phyloP scores from a whole-genome alignment of 805 yeast species.

The Cephaloascus albidus region DNA sequence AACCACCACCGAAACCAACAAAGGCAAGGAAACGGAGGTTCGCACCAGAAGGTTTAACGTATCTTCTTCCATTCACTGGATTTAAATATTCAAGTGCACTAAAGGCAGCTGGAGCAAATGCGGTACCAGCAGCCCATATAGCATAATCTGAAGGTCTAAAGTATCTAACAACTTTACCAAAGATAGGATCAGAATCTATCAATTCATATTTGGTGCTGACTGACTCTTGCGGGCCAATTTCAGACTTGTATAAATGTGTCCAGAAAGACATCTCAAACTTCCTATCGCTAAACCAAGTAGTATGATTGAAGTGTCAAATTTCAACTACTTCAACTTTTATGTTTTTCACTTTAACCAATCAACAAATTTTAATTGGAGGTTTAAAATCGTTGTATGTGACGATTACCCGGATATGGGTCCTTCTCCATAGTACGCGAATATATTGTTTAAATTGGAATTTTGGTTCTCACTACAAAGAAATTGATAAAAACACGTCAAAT shows the following conservation, averaged over 20 bases:
- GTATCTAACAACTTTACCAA: constrained; percentile 61
- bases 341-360: neutral
- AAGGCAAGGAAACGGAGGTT: constrained; percentile 52
- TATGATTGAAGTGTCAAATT: too few relatives aligned
- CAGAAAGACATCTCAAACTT: neutral
- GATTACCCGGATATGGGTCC: too few relatives aligned
- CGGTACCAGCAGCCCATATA: constrained; percentile 36
- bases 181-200: constrained; percentile 76
- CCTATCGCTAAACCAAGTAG: too few relatives aligned
- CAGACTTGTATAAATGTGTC: neutral
- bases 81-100: constrained; percentile 35
- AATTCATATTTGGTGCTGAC: constrained; percentile 26
- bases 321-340: too few relatives aligned
- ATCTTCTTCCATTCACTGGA: constrained; percentile 34
- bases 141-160: constrained; percentile 61
- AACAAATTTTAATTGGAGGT: neutral
- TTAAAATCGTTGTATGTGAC: too few relatives aligned
- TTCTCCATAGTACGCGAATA: too few relatives aligned
- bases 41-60: constrained; percentile 45
- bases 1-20: constrained; percentile 30
- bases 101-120: constrained; percentile 38
- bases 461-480: too few relatives aligned
- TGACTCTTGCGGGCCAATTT: neutral
- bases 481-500: too few relatives aligned
- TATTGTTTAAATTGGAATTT: too few relatives aligned